phyloP scores from a whole-genome alignment of 345 rosid species.

The Gossypium raimondii region DNA sequence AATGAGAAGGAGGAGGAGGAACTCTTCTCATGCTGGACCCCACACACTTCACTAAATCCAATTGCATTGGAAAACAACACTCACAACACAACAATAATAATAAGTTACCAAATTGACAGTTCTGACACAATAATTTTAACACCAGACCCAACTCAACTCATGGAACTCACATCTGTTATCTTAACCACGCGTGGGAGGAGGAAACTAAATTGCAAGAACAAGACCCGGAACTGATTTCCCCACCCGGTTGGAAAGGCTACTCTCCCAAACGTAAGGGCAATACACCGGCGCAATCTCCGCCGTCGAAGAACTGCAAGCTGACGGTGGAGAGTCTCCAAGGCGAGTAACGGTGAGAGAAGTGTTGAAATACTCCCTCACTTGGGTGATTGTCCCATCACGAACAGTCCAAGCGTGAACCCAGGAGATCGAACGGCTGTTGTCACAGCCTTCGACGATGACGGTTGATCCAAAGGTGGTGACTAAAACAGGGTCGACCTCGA shows the following conservation, averaged over 20 bases:
- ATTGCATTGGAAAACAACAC: neutral
- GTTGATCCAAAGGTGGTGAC: slow-evolving; percentile 57
- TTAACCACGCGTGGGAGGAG: too few relatives aligned
- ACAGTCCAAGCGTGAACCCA: slow-evolving; percentile 99
- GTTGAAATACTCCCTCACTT: slow-evolving; percentile 90
- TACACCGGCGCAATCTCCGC: slow-evolving; percentile 43
- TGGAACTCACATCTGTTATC: too few relatives aligned
- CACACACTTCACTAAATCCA: neutral
- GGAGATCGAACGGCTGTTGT: slow-evolving; percentile 44
- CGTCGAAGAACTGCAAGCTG: neutral
- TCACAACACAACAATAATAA: neutral
- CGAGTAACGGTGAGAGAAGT: slow-evolving; percentile 89
- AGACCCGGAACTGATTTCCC: slow-evolving; percentile 94
- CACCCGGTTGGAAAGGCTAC: slow-evolving; percentile 49
- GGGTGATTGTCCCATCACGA: slow-evolving; percentile 84
- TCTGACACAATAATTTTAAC: too few relatives aligned
- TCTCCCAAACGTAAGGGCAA: slow-evolving; percentile 84
- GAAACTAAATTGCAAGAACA: slow-evolving; percentile 60
- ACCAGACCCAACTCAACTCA: too few relatives aligned
- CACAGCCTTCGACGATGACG: slow-evolving; percentile 87
- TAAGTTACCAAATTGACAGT: too few relatives aligned
- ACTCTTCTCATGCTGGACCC: slow-evolving; percentile 13
- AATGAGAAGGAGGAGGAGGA: neutral
- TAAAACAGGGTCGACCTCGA: slow-evolving; percentile 47
- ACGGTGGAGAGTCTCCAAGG: slow-evolving; percentile 34